A percentile compares a stretch with the other conserved stretches of the same genome.
Evolutionary conservation across 495 filamentous ascomycete species (phyloP).

Genomic region (Penicillium malachiteum): DNA sequence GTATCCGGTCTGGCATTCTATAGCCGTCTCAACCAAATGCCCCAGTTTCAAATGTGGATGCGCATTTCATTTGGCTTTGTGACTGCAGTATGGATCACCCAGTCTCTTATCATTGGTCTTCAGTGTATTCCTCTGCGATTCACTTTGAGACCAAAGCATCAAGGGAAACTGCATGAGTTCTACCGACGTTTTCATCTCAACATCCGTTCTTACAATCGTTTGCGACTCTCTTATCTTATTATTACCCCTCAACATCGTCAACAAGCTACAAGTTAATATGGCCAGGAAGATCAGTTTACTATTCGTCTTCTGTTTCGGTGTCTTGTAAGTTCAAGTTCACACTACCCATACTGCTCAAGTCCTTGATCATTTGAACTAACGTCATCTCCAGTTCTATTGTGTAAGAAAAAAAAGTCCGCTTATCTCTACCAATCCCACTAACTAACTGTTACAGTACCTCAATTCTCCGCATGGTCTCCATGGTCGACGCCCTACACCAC

Average conservation of each 20-base stretch:
- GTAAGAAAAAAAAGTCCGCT: background rate
- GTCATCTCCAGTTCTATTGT: background rate
- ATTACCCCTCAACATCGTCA: conserved; percentile 14
- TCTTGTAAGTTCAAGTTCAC: conserved; percentile 19
- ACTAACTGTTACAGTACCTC: conserved; percentile 11
- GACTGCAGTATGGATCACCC: conserved; percentile 14
- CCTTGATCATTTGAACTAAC: background rate
- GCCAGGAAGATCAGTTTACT: conserved; percentile 7
- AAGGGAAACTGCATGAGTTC: conserved; percentile 15
- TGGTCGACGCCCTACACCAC: conserved; percentile 14
- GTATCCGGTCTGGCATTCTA: conserved; percentile 24
- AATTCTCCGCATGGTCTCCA: conserved; percentile 18
- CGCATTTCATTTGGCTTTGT: conserved; percentile 11
- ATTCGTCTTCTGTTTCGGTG: conserved; percentile 14
- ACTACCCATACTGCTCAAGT: background rate
- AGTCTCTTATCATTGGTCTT: conserved; percentile 18
- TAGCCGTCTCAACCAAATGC: conserved; percentile 23
- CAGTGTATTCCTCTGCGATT: conserved; percentile 19
- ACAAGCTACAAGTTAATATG: conserved; percentile 12
- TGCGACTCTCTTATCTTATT: conserved; percentile 19
- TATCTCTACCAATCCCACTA: background rate
- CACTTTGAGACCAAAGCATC: conserved; percentile 9
- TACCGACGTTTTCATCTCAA: conserved; percentile 13
- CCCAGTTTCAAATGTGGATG: conserved; percentile 15
- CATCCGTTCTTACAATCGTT: conserved; percentile 12